phyloP scores from a whole-genome alignment of 108 stramenopile species.

The Cyclotella baltica region DNA sequence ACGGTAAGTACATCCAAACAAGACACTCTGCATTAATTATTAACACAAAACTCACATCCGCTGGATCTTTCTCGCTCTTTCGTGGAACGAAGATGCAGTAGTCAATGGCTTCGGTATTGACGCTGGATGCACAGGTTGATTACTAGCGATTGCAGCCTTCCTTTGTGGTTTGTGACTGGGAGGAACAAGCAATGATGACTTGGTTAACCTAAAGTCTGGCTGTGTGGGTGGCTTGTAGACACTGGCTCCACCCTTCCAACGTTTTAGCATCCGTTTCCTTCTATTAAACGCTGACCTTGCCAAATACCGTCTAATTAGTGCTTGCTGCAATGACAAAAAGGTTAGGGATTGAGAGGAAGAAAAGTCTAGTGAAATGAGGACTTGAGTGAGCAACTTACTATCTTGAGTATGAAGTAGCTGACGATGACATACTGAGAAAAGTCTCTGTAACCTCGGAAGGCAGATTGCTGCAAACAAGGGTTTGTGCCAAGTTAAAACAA shows the following conservation, averaged over 20 bases:
- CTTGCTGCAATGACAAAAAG: conserved; percentile 10
- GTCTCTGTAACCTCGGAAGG: conserved; percentile 32
- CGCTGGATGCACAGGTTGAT: not conserved
- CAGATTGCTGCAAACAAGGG: conserved; percentile 2
- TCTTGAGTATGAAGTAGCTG: conserved; percentile 30
- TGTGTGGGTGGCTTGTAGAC: not conserved
- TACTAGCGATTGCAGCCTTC: not conserved
- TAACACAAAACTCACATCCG: not conserved
- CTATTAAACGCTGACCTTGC: not conserved
- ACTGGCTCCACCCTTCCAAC: not conserved
- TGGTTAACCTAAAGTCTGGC: not conserved
- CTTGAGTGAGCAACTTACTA: not conserved
- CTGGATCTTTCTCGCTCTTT: not conserved
- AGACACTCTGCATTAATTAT: conserved; percentile 23
- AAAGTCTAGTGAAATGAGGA: conserved; percentile 4
- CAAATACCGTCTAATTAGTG: conserved; percentile 4
- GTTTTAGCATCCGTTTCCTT: conserved; percentile 13
- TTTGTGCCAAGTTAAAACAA: not conserved
- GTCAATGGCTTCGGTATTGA: not conserved
- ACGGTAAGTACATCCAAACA: conserved; percentile 17
- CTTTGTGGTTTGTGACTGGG: conserved; percentile 6
- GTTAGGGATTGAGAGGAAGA: not conserved
- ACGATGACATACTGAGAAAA: conserved; percentile 34
- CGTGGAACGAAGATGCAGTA: no score
- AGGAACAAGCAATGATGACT: not conserved